These are phyloP conservation scores for Tylopilus sp. DNA, from an alignment of 768 basidiomycete genomes.

Conservation along the genomic window DNA sequence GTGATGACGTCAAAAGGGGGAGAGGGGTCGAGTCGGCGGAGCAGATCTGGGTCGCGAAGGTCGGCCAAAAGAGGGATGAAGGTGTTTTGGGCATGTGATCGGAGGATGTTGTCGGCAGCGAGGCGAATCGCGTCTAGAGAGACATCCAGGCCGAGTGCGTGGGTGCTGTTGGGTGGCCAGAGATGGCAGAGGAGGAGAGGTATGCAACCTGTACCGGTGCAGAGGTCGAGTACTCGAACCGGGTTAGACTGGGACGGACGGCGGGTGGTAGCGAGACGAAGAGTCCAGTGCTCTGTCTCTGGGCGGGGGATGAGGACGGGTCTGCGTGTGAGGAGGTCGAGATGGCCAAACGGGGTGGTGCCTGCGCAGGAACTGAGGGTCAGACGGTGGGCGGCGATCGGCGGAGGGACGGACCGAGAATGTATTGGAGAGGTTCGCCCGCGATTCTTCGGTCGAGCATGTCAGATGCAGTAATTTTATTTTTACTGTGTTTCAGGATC, in stretches of 20 bases:
- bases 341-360: constrained; percentile 85
- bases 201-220: constrained; percentile 92
- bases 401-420: constrained; percentile 68
- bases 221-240: constrained; percentile 72
- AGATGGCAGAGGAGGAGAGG: constrained; percentile 76
- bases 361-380: constrained; percentile 32
- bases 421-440: constrained; percentile 88
- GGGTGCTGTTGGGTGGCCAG: constrained; percentile 51
- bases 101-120: constrained; percentile 42
- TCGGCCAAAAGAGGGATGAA: constrained; percentile 43
- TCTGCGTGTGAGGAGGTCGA: constrained; percentile 65
- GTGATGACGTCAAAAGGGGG: constrained; percentile 75
- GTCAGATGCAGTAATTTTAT: background rate
- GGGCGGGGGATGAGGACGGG: constrained; percentile 93
- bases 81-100: constrained; percentile 21
- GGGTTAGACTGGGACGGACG: constrained; percentile 29
- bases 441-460: constrained; percentile 57
- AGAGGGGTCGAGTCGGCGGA: constrained; percentile 29
- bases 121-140: constrained; percentile 54
- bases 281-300: constrained; percentile 86
- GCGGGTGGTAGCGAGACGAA: constrained; percentile 52
- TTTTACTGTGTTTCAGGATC: constrained; percentile 35
- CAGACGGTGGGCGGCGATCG: background rate
- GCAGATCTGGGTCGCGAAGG: constrained; percentile 33
- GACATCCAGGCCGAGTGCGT: constrained; percentile 66